Evolutionary conservation across 352 stramenopile species (phyloP), one percentile per base, ranked within the genome.

Genomic region (Phytophthora agathidicida): DNA sequence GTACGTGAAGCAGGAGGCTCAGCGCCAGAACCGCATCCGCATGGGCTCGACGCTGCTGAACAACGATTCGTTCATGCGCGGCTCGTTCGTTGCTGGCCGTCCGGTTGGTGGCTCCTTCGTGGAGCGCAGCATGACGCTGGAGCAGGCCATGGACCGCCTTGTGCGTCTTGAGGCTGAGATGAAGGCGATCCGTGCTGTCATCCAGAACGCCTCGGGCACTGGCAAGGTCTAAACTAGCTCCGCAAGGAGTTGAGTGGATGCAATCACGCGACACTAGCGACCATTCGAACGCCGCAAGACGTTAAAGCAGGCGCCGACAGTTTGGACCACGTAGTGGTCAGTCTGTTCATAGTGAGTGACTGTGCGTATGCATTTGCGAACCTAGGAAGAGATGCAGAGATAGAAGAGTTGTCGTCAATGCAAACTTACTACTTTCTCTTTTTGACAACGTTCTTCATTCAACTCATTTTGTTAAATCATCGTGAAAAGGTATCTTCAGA

Each of bases 1-100:
- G 55, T 89, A 73, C 49, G 60, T 77, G 23, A 71, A 73, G 50
- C 68, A 83, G 19, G 86, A 92, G 59, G 77, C 76, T 3, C 71
- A 92, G 51, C 80, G 86, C 43, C 70, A 86, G 61, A 94, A 94
- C 67, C 83, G 86, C 23, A 88, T 94, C 44, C 77, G 80, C 19
- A 83, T 94, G 54, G 83, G 81, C 31, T 76, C 82, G 17, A 75
- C 79, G 4, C 78, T 89, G 27, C 49, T 83, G 31, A 75, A 75
- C 48, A 77, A 78, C 55, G 78, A 92, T 24, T 85, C 78, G 45
- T 84, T 79, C 27, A 82, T 92, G 44, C 78, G 78, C 36, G 84
- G 88, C 54, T 94, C 84, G 27, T 94, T 91, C 52, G 80, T 94
- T 10, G 78, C 83, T 2, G 84, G 84, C 16, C 84, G 84, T 20